Evolutionary conservation across 2,329 filamentous ascomycete species (phyloP).

Genomic region (Aspergillus luchuensis): DNA sequence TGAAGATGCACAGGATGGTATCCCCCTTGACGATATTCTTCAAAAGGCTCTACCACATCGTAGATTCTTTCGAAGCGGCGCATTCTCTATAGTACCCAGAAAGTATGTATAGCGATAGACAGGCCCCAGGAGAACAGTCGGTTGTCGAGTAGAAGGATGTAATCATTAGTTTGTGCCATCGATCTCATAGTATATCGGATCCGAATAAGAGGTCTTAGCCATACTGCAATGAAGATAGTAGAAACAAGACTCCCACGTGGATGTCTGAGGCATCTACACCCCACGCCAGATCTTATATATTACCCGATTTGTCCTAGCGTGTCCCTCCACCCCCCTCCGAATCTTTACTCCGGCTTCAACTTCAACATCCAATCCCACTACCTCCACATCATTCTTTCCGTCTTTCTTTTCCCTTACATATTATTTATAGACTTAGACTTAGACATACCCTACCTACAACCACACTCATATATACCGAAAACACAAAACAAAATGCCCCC

Average conservation of each 20-base stretch:
- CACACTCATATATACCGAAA: not conserved
- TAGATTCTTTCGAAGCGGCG: constrained; percentile 26
- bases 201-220: too few relatives aligned
- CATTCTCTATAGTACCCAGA: not conserved
- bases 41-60: constrained; percentile 27
- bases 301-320: constrained; percentile 17
- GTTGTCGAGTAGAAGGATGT: too few relatives aligned
- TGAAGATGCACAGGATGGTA: constrained; percentile 30
- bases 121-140: too few relatives aligned
- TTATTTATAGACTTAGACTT: not conserved
- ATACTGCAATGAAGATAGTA: constrained; percentile 14
- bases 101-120: too few relatives aligned
- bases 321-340: constrained; percentile 2
- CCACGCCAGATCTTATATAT: constrained; percentile 9
- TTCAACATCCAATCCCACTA: not conserved
- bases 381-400: not conserved
- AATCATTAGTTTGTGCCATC: too few relatives aligned
- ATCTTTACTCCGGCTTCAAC: constrained; percentile 4
- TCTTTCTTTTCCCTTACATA: not conserved
- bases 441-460: not conserved
- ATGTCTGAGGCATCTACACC: not conserved
- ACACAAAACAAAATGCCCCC: constrained; percentile 55
- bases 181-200: too few relatives aligned
- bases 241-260: constrained; percentile 18
- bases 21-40: constrained; percentile 29